Evolutionary conservation across 306 rosid species (phyloP).

Genomic region (Cicer judaicum): DNA sequence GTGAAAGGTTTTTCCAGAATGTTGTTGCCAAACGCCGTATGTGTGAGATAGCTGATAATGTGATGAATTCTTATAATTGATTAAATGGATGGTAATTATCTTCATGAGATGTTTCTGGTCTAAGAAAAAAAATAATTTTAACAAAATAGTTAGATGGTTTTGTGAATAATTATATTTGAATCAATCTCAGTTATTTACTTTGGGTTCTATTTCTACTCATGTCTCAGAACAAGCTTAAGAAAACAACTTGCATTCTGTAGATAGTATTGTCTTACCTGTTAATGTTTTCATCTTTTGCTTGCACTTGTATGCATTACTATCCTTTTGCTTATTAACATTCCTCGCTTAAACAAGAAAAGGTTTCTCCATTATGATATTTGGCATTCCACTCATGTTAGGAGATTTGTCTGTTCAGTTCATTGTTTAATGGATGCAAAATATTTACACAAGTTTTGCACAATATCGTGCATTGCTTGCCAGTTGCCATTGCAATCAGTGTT

Average conservation of each 20-base stretch:
- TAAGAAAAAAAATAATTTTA: conserved; percentile 13
- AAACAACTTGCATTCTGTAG: conserved; percentile 1
- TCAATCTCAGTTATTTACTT: conserved; percentile 10
- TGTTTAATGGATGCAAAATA: conserved; percentile 10
- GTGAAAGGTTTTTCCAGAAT: conserved; percentile 28
- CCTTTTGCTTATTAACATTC: conserved; percentile 10
- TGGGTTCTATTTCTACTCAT: conserved; percentile 2
- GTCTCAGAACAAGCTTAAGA: neutral
- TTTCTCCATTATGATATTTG: conserved; percentile 18
- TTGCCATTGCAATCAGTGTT: conserved; percentile 1
- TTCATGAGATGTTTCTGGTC: conserved; percentile 10
- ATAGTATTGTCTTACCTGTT: too few species aligned
- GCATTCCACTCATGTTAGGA: conserved; percentile 1
- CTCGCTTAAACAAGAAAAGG: conserved; percentile 5
- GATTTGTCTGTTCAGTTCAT: conserved; percentile 30
- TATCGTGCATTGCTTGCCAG: neutral
- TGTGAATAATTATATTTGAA: conserved; percentile 28
- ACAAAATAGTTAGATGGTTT: conserved; percentile 19
- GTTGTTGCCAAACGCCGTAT: conserved; percentile 20
- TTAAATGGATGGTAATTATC: conserved; percentile 21
- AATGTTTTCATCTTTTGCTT: neutral
- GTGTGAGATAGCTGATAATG: conserved; percentile 33
- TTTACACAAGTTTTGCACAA: conserved; percentile 27
- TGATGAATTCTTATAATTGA: conserved; percentile 25
- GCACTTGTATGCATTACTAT: conserved; percentile 17